Base-by-base conservation (phyloP, 306 rosid genomes). In the Prunus padus region DNA sequence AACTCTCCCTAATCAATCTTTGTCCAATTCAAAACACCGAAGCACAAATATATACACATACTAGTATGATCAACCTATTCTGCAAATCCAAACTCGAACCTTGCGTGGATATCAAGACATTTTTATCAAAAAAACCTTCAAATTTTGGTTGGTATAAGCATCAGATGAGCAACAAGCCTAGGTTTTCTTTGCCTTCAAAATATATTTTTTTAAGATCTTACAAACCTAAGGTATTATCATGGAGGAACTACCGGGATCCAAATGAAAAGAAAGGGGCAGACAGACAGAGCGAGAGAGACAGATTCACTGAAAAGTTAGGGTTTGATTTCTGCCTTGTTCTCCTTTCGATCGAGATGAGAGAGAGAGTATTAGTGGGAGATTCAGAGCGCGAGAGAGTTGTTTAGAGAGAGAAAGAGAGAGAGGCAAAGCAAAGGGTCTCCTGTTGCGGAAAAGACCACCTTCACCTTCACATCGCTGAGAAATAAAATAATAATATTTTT, bases 161-260 rank as follows among this genome's bases (percentile, higher is more conserved):
- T 12, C 84, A 60, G 26, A 20, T 63, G 47, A 19, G 14, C 18
- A 8, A 73, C 28, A 51, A 65, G 33, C 65, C 81, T 76, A 84
- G 87, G 87, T 91, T 79, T 81, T 77, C 67, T 72, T 33, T 30
- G 8, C 33, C 26, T 76, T 13, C 42, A 37, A 37, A 31, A 33
- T 6, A 26, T 37, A 18, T 47, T 16, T 50, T 55, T 57, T 37
- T 8, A 8, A 30, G 67, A 49, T 84, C 79, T 82, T 80, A 74
- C 16, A 60, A 57, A 79, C 28, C 66, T 89, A 85, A 89, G 92
- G 90, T 87, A 88, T 82, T 80, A 72, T 44, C 55, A 31, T 60
- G 62, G 33, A 45, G 31, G 61, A 37, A 76, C 72, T 57, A 75
- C 68, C 82, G 61, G 88, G 93, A 90, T 87, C 90, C 81, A 73